Evolutionary conservation across 768 basidiomycete genomes (phyloP).

Genomic region (Phylloporus arenicola): DNA sequence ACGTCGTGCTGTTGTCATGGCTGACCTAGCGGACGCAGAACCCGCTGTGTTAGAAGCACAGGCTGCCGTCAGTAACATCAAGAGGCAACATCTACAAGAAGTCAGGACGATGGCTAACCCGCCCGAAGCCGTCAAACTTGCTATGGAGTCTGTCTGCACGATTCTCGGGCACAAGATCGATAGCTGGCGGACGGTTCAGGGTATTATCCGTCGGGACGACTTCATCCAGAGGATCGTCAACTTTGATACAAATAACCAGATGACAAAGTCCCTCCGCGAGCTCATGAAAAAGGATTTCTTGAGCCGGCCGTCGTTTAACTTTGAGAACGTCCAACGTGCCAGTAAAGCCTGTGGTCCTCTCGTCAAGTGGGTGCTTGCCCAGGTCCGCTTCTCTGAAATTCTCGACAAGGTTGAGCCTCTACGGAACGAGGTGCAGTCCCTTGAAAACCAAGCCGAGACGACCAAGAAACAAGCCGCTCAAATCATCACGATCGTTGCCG

Average conservation of each 20-base stretch:
- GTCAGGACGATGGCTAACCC: constrained; percentile 98
- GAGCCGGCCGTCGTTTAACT: constrained; percentile 86
- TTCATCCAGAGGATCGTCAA: constrained; percentile 95
- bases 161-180: constrained; percentile 96
- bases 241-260: constrained; percentile 86
- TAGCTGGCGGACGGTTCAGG: constrained; percentile 92
- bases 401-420: constrained; percentile 95
- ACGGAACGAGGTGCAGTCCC: constrained; percentile 88
- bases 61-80: constrained; percentile 95
- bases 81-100: constrained; percentile 91
- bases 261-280: constrained; percentile 87
- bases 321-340: constrained; percentile 90
- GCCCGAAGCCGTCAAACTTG: constrained; percentile 93
- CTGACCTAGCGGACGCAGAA: constrained; percentile 94
- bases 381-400: constrained; percentile 96
- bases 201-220: constrained; percentile 92
- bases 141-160: constrained; percentile 98
- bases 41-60: constrained; percentile 95
- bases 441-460: constrained; percentile 89
- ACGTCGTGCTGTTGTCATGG: constrained; percentile 83
- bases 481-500: constrained; percentile 87
- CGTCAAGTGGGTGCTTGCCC: constrained; percentile 97
- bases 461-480: constrained; percentile 90
- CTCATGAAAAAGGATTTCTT: constrained; percentile 91
- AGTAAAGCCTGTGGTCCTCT: constrained; percentile 97